Percentiles rank a stretch among this genome's conserved stretches.
Conservation (phyloP, 139 green algal genomes). For the Limnomonas spitsbergensis region DNA sequence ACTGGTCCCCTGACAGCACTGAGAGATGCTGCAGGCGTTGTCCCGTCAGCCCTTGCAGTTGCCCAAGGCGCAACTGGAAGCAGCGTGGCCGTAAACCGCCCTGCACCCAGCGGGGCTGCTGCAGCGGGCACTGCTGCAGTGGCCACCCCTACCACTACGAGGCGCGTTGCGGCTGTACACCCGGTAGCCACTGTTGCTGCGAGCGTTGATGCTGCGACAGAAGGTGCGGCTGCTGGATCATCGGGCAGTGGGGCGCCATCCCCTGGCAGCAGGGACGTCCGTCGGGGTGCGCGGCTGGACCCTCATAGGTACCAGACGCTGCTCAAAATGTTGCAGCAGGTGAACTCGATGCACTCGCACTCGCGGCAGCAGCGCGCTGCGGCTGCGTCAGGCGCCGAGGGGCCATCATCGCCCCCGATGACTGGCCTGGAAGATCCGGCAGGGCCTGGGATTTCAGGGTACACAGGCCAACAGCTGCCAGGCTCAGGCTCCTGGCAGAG, state of each 20-base stretch:
- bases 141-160: not conserved
- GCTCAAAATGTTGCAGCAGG: not conserved
- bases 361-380: slow-evolving; percentile 10
- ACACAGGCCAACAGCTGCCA: too few relatives aligned
- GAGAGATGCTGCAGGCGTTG: too few relatives aligned
- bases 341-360: not conserved
- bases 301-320: not conserved
- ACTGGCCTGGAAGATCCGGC: too few relatives aligned
- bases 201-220: not conserved
- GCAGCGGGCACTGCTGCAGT: not conserved
- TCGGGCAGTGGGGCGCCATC: not conserved
- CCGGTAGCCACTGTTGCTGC: not conserved
- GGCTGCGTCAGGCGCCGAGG: too few relatives aligned
- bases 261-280: not conserved
- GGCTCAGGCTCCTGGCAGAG: too few relatives aligned
- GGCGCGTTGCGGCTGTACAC: not conserved
- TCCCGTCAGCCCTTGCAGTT: too few relatives aligned
- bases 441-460: too few relatives aligned
- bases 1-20: too few relatives aligned
- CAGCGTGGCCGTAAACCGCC: too few relatives aligned
- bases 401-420: too few relatives aligned
- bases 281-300: not conserved
- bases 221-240: not conserved
- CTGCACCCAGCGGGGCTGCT: too few relatives aligned
- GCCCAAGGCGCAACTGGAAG: too few relatives aligned